Base-by-base conservation (phyloP, 441 rosid genomes). In the Populus tomentosa region DNA sequence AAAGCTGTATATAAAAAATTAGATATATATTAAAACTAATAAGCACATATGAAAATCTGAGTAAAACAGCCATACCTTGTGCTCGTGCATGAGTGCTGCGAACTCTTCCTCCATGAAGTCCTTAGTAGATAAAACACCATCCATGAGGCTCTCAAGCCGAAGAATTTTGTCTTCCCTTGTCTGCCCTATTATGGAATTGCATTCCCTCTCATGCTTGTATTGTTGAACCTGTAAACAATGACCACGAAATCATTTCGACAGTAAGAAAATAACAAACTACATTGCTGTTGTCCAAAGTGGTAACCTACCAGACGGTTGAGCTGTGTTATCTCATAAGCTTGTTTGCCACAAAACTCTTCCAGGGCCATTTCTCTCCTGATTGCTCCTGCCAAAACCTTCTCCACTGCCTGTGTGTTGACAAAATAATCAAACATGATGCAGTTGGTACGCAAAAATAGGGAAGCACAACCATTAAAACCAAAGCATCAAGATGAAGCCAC, bases 341-440 rank as follows among this genome's bases (percentile, higher is more conserved):
- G 98, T 78, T 92, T 94, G 82, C 88, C 90, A 84, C 98, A 97
- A 73, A 83, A 88, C 80, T 97, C 98, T 86, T 97, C 98, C 70
- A 94, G 80, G 77, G 98, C 99, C 97, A 97, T 97, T 90, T 97
- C 98, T 85, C 98, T 93, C 80, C 98, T 85, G 77, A 97, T 92
- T 66, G 99, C 93, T 83, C 98, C 98, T 63, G 98, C 92, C 87
- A 97, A 87, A 72, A 97, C 98, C 87, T 91, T 94, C 89, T 91
- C 92, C 79, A 93, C 98, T 73, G 98, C 30, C 30, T 28, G 30
- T 28, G 30, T 28, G 30, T 28, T 28, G 30, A 28, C 30, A 28
- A 28, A 28, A 28, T 28, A 28, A 28, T 28, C 3, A 28, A 28
- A 28, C 30, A 28, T 28, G 30, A 28, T 28, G 30, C 30, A 28